Evolutionary conservation across 192 early-diverging fungal species (phyloP).

Genomic region (Coemansia sp.): DNA sequence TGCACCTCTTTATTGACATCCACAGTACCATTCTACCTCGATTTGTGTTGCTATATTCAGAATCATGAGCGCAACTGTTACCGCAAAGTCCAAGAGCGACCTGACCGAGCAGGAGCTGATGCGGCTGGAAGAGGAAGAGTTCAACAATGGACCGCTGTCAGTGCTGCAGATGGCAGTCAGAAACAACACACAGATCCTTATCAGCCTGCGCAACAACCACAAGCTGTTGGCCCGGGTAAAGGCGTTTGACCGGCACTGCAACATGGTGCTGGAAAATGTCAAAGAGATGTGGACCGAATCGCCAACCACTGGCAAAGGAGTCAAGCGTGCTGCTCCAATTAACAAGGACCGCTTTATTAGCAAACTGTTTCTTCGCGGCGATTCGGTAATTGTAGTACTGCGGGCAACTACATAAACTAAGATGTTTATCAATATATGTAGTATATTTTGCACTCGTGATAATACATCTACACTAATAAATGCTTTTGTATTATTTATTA

Average conservation of each 20-base stretch:
- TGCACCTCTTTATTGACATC: too few species aligned
- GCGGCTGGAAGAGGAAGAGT: constrained; percentile 89
- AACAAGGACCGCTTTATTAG: constrained; percentile 98
- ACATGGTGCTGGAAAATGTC: constrained; percentile 99
- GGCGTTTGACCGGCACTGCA: constrained; percentile 99
- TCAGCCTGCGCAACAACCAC: constrained; percentile 96
- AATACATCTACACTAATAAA: too few species aligned
- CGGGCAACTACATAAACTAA: constrained; percentile 20
- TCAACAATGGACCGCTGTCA: constrained; percentile 95
- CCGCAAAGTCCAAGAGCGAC: constrained; percentile 53
- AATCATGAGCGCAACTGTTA: constrained; percentile 48
- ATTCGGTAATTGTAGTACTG: constrained; percentile 85
- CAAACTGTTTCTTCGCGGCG: constrained; percentile 97
- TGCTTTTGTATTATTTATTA: too few species aligned
- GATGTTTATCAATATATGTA: not conserved
- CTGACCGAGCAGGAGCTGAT: constrained; percentile 76
- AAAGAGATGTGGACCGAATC: constrained; percentile 99
- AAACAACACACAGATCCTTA: constrained; percentile 95
- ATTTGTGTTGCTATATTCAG: not conserved
- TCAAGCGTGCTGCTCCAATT: constrained; percentile 90
- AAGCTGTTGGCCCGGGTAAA: constrained; percentile 97
- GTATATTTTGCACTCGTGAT: too few species aligned
- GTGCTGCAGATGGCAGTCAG: constrained; percentile 90
- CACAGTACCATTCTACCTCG: not conserved
- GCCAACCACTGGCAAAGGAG: constrained; percentile 85